Base-by-base conservation (phyloP, 2,329 filamentous ascomycete species). In the Xylaria sp. region DNA sequence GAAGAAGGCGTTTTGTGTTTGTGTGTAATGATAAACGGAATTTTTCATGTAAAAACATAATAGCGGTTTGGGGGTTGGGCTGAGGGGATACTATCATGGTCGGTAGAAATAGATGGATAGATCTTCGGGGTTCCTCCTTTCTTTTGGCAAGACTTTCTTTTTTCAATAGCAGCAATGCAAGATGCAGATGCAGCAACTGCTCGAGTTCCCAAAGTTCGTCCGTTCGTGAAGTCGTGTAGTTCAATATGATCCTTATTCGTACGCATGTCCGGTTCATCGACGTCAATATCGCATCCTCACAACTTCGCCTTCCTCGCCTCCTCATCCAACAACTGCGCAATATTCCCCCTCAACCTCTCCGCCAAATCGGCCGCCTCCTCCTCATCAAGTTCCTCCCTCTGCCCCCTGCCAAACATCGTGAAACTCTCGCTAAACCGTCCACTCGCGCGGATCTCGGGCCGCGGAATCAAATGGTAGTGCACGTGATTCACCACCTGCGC, bases 401-500 rank as follows among this genome's bases (percentile, higher is more conserved):
- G 79, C 0, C 90, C 90, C 11, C 87, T 76, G 0, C 90, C 90
- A 76, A 93, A 93, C 89, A 92, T 92, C 52, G 87, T 91, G 76
- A 91, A 92, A 71, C 85, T 86, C 77, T 83, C 80, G 60, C 82
- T 83, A 67, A 76, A 77, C 52, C 76, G 72, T 5, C 78, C 80
- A 65, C 78, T 81, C 52, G 77, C 82, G 65, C 77, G 78, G 59
- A 82, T 83, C 75, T 89, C 85, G 0, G 92, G 92, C 44, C 93
- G 79, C 0, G 93, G 93, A 39, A 99, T 95, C 55, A 97, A 83
- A 69, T 99, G 94, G 73, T 95, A 97, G 74, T 99, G 93, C 53
- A 95, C 88, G 74, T 97, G 93, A 19, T 89, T 89, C 1, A 97
- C 92, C 13, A 96, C 91, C 76, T 97, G 93, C 1, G 92, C 92